Evolutionary conservation across 768 basidiomycete species (phyloP), one percentile per base, ranked within the genome.

Genomic region (Peribolospora kevripleyi): DNA sequence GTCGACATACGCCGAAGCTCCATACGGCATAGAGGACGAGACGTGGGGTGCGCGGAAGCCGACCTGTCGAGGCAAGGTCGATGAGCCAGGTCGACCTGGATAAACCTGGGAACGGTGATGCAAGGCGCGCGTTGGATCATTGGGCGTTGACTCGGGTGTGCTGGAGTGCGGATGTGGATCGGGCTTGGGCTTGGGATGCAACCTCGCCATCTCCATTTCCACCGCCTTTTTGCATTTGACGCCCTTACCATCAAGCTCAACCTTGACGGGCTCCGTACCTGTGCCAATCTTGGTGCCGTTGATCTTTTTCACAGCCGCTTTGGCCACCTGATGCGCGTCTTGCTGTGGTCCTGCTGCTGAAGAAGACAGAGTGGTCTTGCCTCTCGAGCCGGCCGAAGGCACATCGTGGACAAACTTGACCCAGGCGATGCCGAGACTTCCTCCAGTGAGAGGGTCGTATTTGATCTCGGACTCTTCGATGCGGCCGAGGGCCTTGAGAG

Each of bases 161-260:
- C 25, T 52, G 55, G 11, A n/a, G 6, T 9, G 58, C 9, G 50
- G 52, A n/a, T 39, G 58, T 52, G 51, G 51, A 4, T 37, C 42
- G 40, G 42, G 48, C 42, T 47, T 43, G 9, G 55, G 46, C 25
- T 57, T 36, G 25, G 56, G 62, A 11, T 56, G 54, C 13, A 51
- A 49, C 7, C 68, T 66, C 40, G 55, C 61, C 61, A 68, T 59
- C 58, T 69, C 67, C 3, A 79, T 80, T 61, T 75, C 76, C 65
- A 81, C 67, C 25, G 82, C 76, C 6, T 77, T 78, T 55, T 74
- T 75, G 58, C 80, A 65, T 59, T 74, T 73, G 57, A 70, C 65
- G 4, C 81, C 79, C 57, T 86, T 80, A 0, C 77, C 78, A 65
- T 97, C 91, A 52, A 87, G 72, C 9, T 83, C 81, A 5, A 82